Percentiles rank a stretch among this genome's conserved stretches.
Evolutionary conservation across 495 filamentous ascomycete genomes (phyloP).

Genomic region (Staphylotrichum longicolle): DNA sequence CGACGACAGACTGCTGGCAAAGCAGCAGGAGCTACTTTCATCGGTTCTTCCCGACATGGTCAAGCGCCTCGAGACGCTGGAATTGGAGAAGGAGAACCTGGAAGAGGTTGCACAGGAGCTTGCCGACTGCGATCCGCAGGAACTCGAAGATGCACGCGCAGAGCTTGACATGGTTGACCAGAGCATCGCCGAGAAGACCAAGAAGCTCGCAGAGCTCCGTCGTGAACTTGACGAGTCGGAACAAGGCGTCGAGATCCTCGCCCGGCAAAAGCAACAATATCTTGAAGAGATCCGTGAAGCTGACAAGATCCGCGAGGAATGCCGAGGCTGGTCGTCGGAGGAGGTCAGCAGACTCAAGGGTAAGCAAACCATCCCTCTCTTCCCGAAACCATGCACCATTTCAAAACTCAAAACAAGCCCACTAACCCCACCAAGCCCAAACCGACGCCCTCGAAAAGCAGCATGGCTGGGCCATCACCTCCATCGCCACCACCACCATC

Average conservation of each 20-base stretch:
- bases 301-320: constrained; percentile 80
- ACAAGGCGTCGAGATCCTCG: constrained; percentile 54
- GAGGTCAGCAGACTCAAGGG: constrained; percentile 75
- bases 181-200: constrained; percentile 66
- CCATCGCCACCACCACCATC: constrained; percentile 57
- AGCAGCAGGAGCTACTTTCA: constrained; percentile 65
- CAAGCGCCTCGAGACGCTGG: constrained; percentile 56
- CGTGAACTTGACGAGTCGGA: constrained; percentile 62
- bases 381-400: neutral
- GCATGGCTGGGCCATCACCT: constrained; percentile 77
- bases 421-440: constrained; percentile 48
- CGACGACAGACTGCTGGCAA: constrained; percentile 66
- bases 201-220: constrained; percentile 62
- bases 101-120: constrained; percentile 72
- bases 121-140: constrained; percentile 72
- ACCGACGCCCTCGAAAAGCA: constrained; percentile 65
- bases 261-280: constrained; percentile 65
- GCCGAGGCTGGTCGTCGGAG: constrained; percentile 77
- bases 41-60: constrained; percentile 62
- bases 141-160: constrained; percentile 64
- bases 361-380: constrained; percentile 37
- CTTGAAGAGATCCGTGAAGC: constrained; percentile 75
- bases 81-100: constrained; percentile 60
- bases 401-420: neutral
- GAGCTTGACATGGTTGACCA: constrained; percentile 62